A percentile compares a stretch with the other conserved stretches of the same genome.
phyloP scores from a whole-genome alignment of 495 filamentous ascomycete species.

The Echria macrotheca region DNA sequence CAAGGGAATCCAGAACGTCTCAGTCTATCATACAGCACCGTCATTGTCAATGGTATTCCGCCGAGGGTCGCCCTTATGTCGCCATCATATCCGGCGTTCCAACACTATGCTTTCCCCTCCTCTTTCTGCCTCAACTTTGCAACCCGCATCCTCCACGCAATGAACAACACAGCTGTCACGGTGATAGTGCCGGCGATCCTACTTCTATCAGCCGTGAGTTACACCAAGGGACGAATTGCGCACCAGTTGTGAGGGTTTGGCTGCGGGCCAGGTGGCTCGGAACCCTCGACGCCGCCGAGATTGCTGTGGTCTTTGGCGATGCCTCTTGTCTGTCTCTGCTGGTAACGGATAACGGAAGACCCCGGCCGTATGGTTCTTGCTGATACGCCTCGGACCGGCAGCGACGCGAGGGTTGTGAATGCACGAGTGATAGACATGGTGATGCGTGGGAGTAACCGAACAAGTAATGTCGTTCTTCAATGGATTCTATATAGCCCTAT shows the following conservation, averaged over 20 bases:
- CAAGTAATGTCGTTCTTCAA: too few species aligned
- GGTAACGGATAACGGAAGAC: too few species aligned
- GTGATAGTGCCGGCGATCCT: slow-evolving; percentile 5
- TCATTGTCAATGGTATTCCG: too few species aligned
- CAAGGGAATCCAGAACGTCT: too few species aligned
- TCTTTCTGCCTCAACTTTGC: slow-evolving; percentile 1
- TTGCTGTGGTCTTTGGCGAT: background rate
- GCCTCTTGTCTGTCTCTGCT: background rate
- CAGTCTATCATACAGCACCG: too few species aligned
- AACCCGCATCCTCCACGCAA: slow-evolving; percentile 6
- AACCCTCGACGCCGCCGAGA: background rate
- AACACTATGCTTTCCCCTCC: background rate
- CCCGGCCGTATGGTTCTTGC: too few species aligned
- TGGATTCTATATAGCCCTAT: too few species aligned
- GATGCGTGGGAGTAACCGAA: too few species aligned
- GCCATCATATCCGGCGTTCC: background rate
- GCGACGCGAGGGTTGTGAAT: too few species aligned
- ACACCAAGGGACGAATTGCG: background rate
- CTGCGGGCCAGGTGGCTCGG: slow-evolving; percentile 1
- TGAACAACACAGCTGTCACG: background rate
- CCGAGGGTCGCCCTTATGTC: too few species aligned
- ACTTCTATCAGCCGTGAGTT: background rate
- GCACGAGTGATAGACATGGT: too few species aligned
- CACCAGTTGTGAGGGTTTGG: slow-evolving; percentile 7
- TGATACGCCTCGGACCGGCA: too few species aligned